Percentiles rank a stretch among this genome's conserved stretches.
phyloP scores from a whole-genome alignment of 441 rosid genomes.

The Manihot esculenta region DNA sequence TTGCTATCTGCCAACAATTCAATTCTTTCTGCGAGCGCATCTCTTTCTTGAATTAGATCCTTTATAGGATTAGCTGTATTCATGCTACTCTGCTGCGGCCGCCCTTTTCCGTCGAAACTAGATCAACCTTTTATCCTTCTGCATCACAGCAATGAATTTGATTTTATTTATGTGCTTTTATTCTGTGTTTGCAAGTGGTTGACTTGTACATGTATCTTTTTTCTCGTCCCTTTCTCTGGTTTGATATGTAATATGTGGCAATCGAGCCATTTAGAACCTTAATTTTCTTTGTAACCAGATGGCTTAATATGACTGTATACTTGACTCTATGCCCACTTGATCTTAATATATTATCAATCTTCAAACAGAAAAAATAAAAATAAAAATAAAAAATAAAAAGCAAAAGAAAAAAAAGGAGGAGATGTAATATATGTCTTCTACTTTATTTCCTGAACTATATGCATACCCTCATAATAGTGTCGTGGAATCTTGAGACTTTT shows the following conservation, averaged over 20 bases:
- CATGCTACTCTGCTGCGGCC: conserved; percentile 29
- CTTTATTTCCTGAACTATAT: not conserved
- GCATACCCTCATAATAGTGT: too few species aligned
- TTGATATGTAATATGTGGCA: not conserved
- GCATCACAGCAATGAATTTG: not conserved
- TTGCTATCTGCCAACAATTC: conserved; percentile 45
- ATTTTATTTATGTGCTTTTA: not conserved
- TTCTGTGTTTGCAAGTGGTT: not conserved
- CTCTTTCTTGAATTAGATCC: conserved; percentile 38
- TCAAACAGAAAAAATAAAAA: too few species aligned
- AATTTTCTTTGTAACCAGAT: too few species aligned
- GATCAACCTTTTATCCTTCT: not conserved
- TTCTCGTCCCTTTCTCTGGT: not conserved
- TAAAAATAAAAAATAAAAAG: too few species aligned
- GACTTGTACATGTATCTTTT: too few species aligned
- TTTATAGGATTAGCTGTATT: conserved; percentile 29
- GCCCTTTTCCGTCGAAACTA: conserved; percentile 32
- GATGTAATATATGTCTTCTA: not conserved
- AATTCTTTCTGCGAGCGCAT: conserved; percentile 40
- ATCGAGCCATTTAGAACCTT: too few species aligned
- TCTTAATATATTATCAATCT: too few species aligned
- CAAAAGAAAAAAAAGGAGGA: too few species aligned
- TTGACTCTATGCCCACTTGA: too few species aligned
- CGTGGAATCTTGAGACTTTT: too few species aligned
- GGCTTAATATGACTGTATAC: too few species aligned